Percentiles rank a stretch among this genome's conserved stretches.
Conservation (phyloP, 331 rosid genomes). For the Rhamnella rubrinervis region DNA sequence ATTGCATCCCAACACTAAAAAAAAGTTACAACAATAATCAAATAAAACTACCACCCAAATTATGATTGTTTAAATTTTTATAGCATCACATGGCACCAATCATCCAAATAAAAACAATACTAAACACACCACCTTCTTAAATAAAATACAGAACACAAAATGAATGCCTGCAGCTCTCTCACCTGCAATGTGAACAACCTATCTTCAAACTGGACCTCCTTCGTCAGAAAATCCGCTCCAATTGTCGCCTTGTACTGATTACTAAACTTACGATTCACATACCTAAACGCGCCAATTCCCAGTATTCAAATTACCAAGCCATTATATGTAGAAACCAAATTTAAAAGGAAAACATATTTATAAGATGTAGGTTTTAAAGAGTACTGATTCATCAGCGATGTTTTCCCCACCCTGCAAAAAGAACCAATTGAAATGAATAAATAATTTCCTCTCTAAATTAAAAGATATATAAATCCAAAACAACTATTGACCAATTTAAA, state of each 20-base stretch:
- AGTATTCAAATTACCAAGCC: conserved; percentile 18
- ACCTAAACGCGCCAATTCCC: conserved; percentile 46
- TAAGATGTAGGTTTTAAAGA: conserved; percentile 30
- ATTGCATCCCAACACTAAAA: background rate
- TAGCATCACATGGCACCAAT: background rate
- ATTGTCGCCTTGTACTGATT: conserved; percentile 99
- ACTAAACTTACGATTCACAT: conserved; percentile 96
- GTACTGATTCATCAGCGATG: conserved; percentile 98
- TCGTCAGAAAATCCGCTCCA: conserved; percentile 98
- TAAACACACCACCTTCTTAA: background rate
- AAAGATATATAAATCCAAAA: background rate
- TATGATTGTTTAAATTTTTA: background rate
- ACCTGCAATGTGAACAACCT: conserved; percentile 98
- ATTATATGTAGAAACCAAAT: conserved; percentile 4
- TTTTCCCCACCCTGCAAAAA: conserved; percentile 94
- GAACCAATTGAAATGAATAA: conserved; percentile 2
- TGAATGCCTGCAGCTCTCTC: conserved; percentile 21
- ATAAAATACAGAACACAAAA: background rate
- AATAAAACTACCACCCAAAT: background rate
- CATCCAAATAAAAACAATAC: background rate
- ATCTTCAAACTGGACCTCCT: conserved; percentile 98
- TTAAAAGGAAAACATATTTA: conserved; percentile 4
- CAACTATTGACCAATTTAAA: background rate
- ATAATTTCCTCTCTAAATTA: background rate
- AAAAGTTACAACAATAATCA: no score